Evolutionary conservation across 208 protist genomes (phyloP), one percentile per base, ranked within the genome.

Genomic region (Tritrichomonas foetus): DNA sequence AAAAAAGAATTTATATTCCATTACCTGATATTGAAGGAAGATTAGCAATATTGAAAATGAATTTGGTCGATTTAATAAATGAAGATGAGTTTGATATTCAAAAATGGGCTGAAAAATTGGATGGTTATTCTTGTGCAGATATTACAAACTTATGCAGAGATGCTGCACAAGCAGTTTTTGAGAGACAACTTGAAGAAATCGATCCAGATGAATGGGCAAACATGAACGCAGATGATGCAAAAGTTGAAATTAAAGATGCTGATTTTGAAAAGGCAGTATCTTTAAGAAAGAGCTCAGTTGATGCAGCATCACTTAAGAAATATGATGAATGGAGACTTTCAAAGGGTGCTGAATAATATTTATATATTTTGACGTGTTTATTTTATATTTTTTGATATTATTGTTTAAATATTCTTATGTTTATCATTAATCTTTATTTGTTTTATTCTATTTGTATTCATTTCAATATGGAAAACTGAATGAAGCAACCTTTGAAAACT

Each of bases 91-190:
- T 93, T 39, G 50, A 93, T 66, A 66, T 50, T 27, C 20, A 93
- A 3, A 39, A 39, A 49, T 82, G 74, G 57, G 95, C 93, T 27
- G 33, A 93, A 41, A 57, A 66, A 30, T 61, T 64, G 8, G 66
- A 94, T 96, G 97, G 96, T 22, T 98, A 97, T 94, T 95, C 93
- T 49, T 96, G 95, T 11, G 75, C 96, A 3, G 97, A 98, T 94
- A 82, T 98, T 30, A 95, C 36, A 49, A 94, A 94, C 61, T 94
- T 98, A 0, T 97, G 96, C 94, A 96, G 94, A 55, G 96, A 98
- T 50, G 97, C 97, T 36, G 97, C 97, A 30, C 74, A 82, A 50
- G 41, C 41, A 20, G 74, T 82, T 49, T 82, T 82, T 50, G 74
- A 82, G 3, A 82, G 41, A 41, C 41, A 47, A 25, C 33, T 39